Conservation (phyloP, 306 rosid species). For the Malus asiatica region DNA sequence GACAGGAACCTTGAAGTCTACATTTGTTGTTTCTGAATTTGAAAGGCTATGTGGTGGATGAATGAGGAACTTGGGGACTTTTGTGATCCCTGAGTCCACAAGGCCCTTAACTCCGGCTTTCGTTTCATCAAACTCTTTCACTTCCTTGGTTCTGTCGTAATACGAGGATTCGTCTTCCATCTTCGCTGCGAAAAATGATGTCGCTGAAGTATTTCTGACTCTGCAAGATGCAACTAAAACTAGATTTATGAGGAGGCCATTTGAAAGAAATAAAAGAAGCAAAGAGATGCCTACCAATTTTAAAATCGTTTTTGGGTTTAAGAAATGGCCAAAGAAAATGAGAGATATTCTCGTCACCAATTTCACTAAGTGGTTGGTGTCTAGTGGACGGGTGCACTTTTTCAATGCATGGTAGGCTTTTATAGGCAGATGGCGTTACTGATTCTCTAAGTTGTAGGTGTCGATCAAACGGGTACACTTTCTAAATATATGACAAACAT, state of each 20-base stretch:
- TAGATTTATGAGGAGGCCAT: slow-evolving; percentile 1
- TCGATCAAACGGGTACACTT: too few species aligned
- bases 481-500: too few species aligned
- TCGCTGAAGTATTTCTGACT: too few species aligned
- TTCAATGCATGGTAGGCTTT: too few species aligned
- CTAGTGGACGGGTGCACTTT: too few species aligned
- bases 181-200: background rate
- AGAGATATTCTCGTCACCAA: too few species aligned
- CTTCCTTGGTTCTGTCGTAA: slow-evolving; percentile 58
- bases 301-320: background rate
- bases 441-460: too few species aligned
- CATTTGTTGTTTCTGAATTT: background rate
- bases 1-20: slow-evolving; percentile 40
- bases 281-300: slow-evolving; percentile 20
- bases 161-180: background rate
- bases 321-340: too few species aligned
- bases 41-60: slow-evolving; percentile 35
- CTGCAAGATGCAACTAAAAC: too few species aligned
- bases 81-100: slow-evolving; percentile 42
- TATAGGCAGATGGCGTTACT: too few species aligned
- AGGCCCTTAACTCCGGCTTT: slow-evolving; percentile 79
- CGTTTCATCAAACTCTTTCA: slow-evolving; percentile 61
- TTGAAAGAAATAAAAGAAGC: background rate
- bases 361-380: too few species aligned
- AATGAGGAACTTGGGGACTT: slow-evolving; percentile 55